A percentile compares a stretch with the other conserved stretches of the same genome.
Evolutionary conservation across 2,329 filamentous ascomycete species (phyloP).

Genomic region (Parafenestella ontariensis): DNA sequence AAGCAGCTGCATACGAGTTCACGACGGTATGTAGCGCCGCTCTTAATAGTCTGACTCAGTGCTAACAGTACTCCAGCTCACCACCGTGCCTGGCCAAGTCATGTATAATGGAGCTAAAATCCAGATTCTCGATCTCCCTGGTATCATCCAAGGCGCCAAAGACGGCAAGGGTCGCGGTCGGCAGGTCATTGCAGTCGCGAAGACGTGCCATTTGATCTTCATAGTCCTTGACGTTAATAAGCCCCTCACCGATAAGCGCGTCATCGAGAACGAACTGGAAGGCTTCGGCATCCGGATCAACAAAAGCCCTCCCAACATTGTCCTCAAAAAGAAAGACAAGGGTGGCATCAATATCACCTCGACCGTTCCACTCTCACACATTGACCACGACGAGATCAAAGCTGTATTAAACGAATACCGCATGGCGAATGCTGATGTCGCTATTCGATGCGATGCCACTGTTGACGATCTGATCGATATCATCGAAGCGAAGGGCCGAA

Average conservation of each 20-base stretch:
- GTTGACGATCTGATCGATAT: conserved; percentile 97
- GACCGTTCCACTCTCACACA: conserved; percentile 89
- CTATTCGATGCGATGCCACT: conserved; percentile 96
- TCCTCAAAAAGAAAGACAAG: conserved; percentile 99
- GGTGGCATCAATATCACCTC: conserved; percentile 96
- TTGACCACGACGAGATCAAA: conserved; percentile 95
- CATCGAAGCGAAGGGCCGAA: conserved; percentile 90
- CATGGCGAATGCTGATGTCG: conserved; percentile 95
- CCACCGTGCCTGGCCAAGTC: conserved; percentile 95
- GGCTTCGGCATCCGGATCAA: conserved; percentile 98
- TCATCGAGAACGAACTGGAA: conserved; percentile 94
- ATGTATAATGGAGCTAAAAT: conserved; percentile 96
- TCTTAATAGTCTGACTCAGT: background rate
- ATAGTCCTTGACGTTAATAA: conserved; percentile 99
- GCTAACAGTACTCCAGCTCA: conserved; percentile 61
- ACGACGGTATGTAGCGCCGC: conserved; percentile 66
- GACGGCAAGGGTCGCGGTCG: conserved; percentile 97
- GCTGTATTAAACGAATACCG: conserved; percentile 97
- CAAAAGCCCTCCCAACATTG: conserved; percentile 95
- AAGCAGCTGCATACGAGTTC: conserved; percentile 97
- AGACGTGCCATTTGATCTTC: conserved; percentile 98
- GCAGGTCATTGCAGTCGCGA: conserved; percentile 98
- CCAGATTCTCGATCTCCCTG: conserved; percentile 96
- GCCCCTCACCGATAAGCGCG: conserved; percentile 91
- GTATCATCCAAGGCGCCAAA: conserved; percentile 98